Conservation (phyloP, 73 alveolate genomes). For the Effrenium voratum region DNA sequence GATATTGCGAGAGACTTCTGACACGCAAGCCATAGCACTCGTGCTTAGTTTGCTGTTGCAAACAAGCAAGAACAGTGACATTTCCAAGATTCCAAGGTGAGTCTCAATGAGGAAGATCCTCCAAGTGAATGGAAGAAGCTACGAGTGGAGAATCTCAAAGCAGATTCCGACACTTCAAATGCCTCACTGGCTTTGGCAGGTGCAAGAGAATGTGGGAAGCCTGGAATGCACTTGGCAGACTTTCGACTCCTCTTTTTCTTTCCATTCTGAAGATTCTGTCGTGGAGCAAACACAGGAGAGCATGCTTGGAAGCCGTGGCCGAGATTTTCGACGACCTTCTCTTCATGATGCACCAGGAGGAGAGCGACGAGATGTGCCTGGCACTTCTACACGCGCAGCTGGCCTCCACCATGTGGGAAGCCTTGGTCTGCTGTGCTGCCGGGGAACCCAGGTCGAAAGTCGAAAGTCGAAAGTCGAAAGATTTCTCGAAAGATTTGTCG, state of each 20-base stretch:
- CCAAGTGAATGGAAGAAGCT: conserved; percentile 72
- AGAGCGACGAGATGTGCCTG: background rate
- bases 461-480: too few species aligned
- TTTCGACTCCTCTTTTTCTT: too few species aligned
- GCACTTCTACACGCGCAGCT: conserved; percentile 49
- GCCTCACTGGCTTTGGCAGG: conserved; percentile 54
- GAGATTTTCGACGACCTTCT: conserved; percentile 71
- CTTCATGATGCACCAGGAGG: conserved; percentile 36
- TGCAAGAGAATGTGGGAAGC: conserved; percentile 78
- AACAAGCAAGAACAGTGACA: too few species aligned
- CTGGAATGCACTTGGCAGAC: too few species aligned
- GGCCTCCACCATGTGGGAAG: conserved; percentile 75
- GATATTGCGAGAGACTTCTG: too few species aligned
- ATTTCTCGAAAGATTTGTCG: too few species aligned
- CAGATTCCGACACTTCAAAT: background rate
- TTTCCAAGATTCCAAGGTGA: too few species aligned
- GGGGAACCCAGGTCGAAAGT: too few species aligned
- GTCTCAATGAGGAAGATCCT: conserved; percentile 52
- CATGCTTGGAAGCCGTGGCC: conserved; percentile 71
- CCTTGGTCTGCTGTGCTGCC: conserved; percentile 17
- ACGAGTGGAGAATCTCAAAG: conserved; percentile 38
- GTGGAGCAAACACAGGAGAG: conserved; percentile 75
- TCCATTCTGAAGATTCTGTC: too few species aligned
- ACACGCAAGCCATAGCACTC: too few species aligned
- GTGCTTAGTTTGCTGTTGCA: too few species aligned